These are phyloP conservation scores for Graphilbum ipis-grandicollis DNA, from an alignment of 2,329 filamentous ascomycete genomes.

Conservation along the genomic window DNA sequence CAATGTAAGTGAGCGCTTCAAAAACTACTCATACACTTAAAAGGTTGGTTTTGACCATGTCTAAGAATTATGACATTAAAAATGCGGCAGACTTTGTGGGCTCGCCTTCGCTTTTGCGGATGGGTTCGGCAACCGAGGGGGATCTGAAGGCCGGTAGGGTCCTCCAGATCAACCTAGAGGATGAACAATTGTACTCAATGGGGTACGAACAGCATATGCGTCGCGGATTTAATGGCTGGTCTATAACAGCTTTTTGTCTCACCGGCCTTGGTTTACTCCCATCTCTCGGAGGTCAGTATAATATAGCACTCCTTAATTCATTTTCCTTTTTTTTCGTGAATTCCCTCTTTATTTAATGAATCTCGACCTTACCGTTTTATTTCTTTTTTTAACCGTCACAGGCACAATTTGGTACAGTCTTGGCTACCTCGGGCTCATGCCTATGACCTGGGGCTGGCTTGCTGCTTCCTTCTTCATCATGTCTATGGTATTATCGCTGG, in stretches of 20 bases:
- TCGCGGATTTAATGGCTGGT: constrained; percentile 2
- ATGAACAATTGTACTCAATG: constrained; percentile 1
- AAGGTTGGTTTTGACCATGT: no score
- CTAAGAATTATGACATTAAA: no score
- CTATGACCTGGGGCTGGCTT: constrained; percentile 5
- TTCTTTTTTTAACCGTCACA: no score
- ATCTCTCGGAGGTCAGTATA: not conserved
- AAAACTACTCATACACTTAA: no score
- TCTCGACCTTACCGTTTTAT: no score
- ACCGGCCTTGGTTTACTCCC: constrained; percentile 2
- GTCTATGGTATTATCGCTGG: constrained; percentile 1
- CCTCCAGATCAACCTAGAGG: no score
- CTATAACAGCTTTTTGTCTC: constrained; percentile 3
- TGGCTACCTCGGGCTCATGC: constrained; percentile 3
- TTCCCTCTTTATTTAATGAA: not conserved
- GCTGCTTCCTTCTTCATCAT: constrained; percentile 3
- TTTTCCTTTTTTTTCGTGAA: not conserved
- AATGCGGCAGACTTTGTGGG: no score
- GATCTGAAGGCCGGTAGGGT: no score
- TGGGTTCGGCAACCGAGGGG: no score
- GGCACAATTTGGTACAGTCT: constrained; percentile 4
- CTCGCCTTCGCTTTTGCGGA: no score
- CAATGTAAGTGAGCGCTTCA: no score
- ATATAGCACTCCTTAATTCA: not conserved
- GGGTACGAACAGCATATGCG: constrained; percentile 5